phyloP scores from a whole-genome alignment of 192 early-diverging fungal genomes.

The Linnemannia exigua region DNA sequence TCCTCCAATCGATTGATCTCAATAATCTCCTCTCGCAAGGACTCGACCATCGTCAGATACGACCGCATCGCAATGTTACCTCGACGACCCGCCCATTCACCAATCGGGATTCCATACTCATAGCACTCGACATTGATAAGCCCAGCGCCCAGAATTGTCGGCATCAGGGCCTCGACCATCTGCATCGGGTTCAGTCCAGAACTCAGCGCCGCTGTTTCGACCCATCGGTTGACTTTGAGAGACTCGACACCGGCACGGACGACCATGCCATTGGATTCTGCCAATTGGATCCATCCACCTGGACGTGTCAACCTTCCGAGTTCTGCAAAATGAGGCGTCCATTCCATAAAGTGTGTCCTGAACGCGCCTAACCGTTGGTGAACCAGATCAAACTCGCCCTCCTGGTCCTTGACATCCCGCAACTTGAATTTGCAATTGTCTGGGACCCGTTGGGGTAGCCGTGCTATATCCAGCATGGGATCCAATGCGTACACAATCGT shows the following conservation, averaged over 20 bases:
- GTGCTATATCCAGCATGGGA: slow-evolving; percentile 6
- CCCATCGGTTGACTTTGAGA: slow-evolving; percentile 50
- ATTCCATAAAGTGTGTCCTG: slow-evolving; percentile 42
- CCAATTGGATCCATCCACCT: slow-evolving; percentile 53
- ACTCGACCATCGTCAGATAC: slow-evolving; percentile 42
- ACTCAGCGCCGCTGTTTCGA: slow-evolving; percentile 47
- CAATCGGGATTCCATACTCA: slow-evolving; percentile 49
- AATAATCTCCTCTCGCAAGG: slow-evolving; percentile 41
- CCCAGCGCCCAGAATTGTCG: slow-evolving; percentile 42
- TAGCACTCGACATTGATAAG: slow-evolving; percentile 54
- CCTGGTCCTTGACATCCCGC: slow-evolving; percentile 42
- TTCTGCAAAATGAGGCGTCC: slow-evolving; percentile 54
- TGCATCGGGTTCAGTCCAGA: slow-evolving; percentile 48
- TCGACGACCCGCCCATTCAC: slow-evolving; percentile 41
- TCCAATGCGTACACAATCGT: slow-evolving; percentile 48
- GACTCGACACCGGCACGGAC: slow-evolving; percentile 39
- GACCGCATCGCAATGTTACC: slow-evolving; percentile 34
- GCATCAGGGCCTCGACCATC: slow-evolving; percentile 47
- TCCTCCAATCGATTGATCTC: slow-evolving; percentile 43
- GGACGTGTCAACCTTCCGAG: slow-evolving; percentile 29
- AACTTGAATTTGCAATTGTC: slow-evolving; percentile 44
- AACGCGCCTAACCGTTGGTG: slow-evolving; percentile 49
- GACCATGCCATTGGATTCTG: slow-evolving; percentile 51
- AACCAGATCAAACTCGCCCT: slow-evolving; percentile 50
- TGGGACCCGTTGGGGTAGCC: slow-evolving; percentile 22